Percentiles rank a stretch among this genome's conserved stretches.
Evolutionary conservation across 768 basidiomycete species (phyloP).

Genomic region (Pleurotus cornucopiae): DNA sequence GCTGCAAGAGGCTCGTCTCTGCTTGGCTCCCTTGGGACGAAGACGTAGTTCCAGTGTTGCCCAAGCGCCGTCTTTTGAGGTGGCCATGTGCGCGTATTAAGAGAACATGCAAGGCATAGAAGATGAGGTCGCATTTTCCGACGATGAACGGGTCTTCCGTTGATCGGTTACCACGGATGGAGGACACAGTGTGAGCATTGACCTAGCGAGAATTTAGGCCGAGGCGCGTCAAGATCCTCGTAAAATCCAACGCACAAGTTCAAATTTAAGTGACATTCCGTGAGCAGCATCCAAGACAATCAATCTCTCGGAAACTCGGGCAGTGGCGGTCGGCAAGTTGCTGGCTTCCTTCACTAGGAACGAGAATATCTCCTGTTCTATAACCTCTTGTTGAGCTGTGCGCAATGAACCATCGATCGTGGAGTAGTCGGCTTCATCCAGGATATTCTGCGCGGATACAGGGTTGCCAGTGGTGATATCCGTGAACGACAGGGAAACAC

Average conservation of each 20-base stretch:
- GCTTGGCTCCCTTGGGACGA: constrained; percentile 13
- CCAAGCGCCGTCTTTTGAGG: constrained; percentile 38
- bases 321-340: constrained; percentile 68
- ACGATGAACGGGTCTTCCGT: constrained; percentile 8
- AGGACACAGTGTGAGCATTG: not conserved
- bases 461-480: constrained; percentile 26
- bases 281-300: constrained; percentile 77
- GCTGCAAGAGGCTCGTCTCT: constrained; percentile 58
- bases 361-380: constrained; percentile 80
- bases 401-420: constrained; percentile 50
- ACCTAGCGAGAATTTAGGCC: not conserved
- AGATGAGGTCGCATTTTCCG: constrained; percentile 63
- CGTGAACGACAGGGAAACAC: constrained; percentile 45
- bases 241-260: constrained; percentile 50
- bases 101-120: constrained; percentile 58
- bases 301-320: constrained; percentile 73
- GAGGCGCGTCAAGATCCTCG: not conserved
- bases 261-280: constrained; percentile 63
- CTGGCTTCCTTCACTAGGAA: constrained; percentile 75
- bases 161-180: not conserved
- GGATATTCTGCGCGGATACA: constrained; percentile 31
- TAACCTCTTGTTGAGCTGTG: constrained; percentile 63
- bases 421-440: constrained; percentile 23
- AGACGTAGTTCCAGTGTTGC: constrained; percentile 18
- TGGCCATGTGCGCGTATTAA: constrained; percentile 56